Conservation (phyloP, 2,329 filamentous ascomycete species). For the Microdochium paspali region DNA sequence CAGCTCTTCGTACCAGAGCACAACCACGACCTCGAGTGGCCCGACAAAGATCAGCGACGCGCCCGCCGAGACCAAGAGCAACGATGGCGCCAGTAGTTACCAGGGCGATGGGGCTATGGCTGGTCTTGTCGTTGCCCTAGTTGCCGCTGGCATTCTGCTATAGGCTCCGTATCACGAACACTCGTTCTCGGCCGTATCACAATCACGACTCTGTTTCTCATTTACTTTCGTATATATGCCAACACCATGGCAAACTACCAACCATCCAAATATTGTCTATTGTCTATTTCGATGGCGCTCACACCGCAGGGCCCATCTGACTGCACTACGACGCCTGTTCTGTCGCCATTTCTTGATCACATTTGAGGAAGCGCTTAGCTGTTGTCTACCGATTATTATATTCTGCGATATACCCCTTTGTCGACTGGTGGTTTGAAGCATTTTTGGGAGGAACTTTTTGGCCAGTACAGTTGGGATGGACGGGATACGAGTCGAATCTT, state of each 20-base stretch:
- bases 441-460: background rate
- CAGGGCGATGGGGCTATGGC: conserved; percentile 33
- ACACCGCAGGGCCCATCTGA: background rate
- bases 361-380: background rate
- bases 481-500: background rate
- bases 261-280: conserved; percentile 17
- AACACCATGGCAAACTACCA: conserved; percentile 8
- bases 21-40: conserved; percentile 8
- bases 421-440: background rate
- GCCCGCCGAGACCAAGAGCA: conserved; percentile 11
- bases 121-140: conserved; percentile 45
- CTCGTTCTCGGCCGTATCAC: background rate
- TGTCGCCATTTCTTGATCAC: background rate
- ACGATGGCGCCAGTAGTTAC: conserved; percentile 4
- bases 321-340: background rate
- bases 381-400: background rate
- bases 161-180: conserved; percentile 9
- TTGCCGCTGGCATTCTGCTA: conserved; percentile 33
- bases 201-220: background rate
- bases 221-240: conserved; percentile 2
- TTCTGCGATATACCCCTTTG: background rate
- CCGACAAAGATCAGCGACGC: conserved; percentile 7
- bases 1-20: conserved; percentile 3
- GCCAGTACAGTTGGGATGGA: background rate
- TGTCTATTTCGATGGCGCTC: conserved; percentile 12